These are phyloP conservation scores for Yamadazyma triangularis DNA, from an alignment of 1,139 yeast species.

Conservation along the genomic window DNA sequence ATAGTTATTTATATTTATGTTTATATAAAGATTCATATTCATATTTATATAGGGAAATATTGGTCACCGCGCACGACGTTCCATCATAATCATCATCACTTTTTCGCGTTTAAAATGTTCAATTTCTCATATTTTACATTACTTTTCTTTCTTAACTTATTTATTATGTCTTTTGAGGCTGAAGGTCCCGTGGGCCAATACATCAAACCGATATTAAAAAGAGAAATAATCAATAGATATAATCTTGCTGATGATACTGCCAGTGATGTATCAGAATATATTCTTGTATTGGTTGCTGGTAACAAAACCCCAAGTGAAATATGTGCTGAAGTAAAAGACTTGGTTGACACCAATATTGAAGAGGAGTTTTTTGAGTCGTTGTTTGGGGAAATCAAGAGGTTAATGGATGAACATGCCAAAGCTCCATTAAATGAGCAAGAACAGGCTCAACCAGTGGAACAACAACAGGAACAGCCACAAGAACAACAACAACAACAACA, in stretches of 20 bases:
- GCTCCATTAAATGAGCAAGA: too few relatives aligned
- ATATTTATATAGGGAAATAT: too few relatives aligned
- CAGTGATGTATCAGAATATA: conserved; percentile 75
- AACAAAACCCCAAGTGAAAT: conserved; percentile 65
- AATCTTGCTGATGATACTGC: conserved; percentile 53
- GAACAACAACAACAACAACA: conserved; percentile 9
- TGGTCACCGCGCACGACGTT: background rate
- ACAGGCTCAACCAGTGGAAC: too few relatives aligned
- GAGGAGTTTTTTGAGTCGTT: conserved; percentile 46
- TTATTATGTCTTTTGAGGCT: conserved; percentile 28
- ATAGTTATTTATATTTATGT: background rate
- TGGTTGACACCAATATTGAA: conserved; percentile 63
- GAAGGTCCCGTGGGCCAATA: conserved; percentile 40
- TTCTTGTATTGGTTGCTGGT: conserved; percentile 68
- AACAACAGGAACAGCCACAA: conserved; percentile 6
- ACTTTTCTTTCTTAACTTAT: background rate
- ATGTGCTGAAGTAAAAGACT: conserved; percentile 55
- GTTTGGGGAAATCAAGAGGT: conserved; percentile 49
- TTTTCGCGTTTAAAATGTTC: too few relatives aligned
- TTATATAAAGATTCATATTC: too few relatives aligned
- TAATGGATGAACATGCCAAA: conserved; percentile 22
- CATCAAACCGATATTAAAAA: conserved; percentile 30
- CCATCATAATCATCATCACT: background rate
- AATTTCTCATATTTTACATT: too few relatives aligned
- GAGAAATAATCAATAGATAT: conserved; percentile 34